These are phyloP conservation scores for Penicillium palitans DNA, from an alignment of 2,329 filamentous ascomycete species.

Conservation along the genomic window DNA sequence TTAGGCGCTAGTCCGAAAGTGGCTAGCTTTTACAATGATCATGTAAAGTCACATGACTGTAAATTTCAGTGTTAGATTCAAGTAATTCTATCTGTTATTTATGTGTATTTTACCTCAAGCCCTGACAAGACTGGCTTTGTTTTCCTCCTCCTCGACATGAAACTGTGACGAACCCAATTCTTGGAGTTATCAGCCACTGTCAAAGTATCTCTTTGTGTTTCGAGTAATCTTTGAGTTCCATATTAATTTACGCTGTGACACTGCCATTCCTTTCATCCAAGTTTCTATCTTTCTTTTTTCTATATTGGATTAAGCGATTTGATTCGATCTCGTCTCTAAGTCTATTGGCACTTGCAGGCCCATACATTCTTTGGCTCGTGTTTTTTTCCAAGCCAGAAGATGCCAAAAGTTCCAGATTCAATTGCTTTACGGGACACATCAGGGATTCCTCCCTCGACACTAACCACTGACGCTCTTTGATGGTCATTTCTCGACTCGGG, in stretches of 20 bases:
- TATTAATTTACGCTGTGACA: not conserved
- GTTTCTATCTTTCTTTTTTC: not conserved
- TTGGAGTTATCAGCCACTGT: not conserved
- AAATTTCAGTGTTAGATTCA: not conserved
- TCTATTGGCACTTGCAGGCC: not conserved
- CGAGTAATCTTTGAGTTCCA: not conserved
- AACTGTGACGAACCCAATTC: not conserved
- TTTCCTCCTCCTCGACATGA: not conserved
- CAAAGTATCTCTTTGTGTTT: not conserved
- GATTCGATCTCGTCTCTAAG: not conserved
- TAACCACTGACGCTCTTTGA: not conserved
- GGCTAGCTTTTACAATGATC: conserved; percentile 5
- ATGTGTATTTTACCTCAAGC: conserved; percentile 2
- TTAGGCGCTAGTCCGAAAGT: conserved; percentile 21
- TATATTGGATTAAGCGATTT: not conserved
- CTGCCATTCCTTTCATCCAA: not conserved
- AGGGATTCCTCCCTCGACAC: not conserved
- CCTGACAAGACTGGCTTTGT: conserved; percentile 5
- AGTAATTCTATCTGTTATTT: conserved; percentile 3
- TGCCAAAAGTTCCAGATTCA: not conserved
- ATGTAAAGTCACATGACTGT: conserved; percentile 11
- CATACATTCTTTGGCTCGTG: not conserved
- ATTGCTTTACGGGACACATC: not conserved
- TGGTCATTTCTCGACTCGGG: not conserved
- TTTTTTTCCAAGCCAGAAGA: not conserved